Evolutionary conservation across 139 green algal species (phyloP).

Genomic region (Haematococcus lacustris): DNA sequence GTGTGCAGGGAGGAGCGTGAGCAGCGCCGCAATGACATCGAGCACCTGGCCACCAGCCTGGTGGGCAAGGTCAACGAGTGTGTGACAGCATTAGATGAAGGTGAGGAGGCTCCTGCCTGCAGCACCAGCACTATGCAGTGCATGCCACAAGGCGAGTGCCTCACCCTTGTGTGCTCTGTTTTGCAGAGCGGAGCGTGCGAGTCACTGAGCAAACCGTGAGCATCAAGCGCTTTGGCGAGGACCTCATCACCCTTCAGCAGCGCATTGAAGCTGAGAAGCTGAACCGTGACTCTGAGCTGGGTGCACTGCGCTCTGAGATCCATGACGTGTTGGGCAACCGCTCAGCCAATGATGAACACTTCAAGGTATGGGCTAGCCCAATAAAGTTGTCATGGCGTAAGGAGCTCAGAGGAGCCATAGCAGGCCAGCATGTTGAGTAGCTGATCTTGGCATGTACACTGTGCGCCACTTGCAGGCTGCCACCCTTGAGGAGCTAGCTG

Average conservation of each 20-base stretch:
- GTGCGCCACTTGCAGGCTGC: slow-evolving; percentile 5
- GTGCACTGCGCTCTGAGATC: slow-evolving; percentile 40
- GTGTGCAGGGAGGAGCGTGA: slow-evolving; percentile 60
- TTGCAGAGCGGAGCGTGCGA: slow-evolving; percentile 26
- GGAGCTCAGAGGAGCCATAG: too few relatives aligned
- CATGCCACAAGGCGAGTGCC: too few relatives aligned
- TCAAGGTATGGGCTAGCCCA: slow-evolving; percentile 35
- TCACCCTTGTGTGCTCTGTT: too few relatives aligned
- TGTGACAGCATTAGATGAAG: slow-evolving; percentile 51
- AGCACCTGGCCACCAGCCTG: slow-evolving; percentile 52
- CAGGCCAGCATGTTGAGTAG: too few relatives aligned
- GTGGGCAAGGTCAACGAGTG: slow-evolving; percentile 60
- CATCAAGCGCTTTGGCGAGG: slow-evolving; percentile 54
- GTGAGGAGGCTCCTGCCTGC: too few relatives aligned
- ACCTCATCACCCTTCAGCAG: slow-evolving; percentile 56
- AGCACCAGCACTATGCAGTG: too few relatives aligned
- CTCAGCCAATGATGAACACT: slow-evolving; percentile 54
- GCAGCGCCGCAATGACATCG: slow-evolving; percentile 53
- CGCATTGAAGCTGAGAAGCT: slow-evolving; percentile 46
- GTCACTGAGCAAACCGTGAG: slow-evolving; percentile 29
- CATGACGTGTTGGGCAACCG: slow-evolving; percentile 53
- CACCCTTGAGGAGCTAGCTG: slow-evolving; percentile 54
- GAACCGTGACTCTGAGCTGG: slow-evolving; percentile 35
- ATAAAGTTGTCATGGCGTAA: too few relatives aligned
- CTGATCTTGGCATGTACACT: too few relatives aligned